A percentile compares a stretch with the other conserved stretches of the same genome.
These are phyloP conservation scores for Euphorbia celastroides DNA, from an alignment of 441 rosid genomes.

Conservation along the genomic window DNA sequence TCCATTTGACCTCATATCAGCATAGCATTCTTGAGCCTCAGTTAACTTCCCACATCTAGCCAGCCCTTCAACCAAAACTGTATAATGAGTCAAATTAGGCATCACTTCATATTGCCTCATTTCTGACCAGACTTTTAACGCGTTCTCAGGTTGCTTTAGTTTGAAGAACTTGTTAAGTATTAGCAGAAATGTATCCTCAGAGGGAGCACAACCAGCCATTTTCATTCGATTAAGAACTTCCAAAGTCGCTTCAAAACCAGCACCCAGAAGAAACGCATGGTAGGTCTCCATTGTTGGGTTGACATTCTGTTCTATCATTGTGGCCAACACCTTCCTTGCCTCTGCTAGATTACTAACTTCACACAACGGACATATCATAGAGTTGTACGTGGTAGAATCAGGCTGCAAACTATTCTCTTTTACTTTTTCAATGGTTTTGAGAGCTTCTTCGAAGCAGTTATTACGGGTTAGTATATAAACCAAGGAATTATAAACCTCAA, in stretches of 20 bases:
- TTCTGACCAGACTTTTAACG: slow-evolving; percentile 65
- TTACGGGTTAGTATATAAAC: slow-evolving; percentile 60
- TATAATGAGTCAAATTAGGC: slow-evolving; percentile 42
- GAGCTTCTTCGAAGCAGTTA: slow-evolving; percentile 62
- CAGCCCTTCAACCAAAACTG: slow-evolving; percentile 49
- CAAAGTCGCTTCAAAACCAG: slow-evolving; percentile 40
- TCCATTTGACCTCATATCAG: slow-evolving; percentile 64
- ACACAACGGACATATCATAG: slow-evolving; percentile 67
- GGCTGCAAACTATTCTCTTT: slow-evolving; percentile 50
- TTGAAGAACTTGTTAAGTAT: slow-evolving; percentile 51
- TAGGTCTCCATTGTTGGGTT: slow-evolving; percentile 56
- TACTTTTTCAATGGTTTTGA: slow-evolving; percentile 55
- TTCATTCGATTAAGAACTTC: slow-evolving; percentile 56
- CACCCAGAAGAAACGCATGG: slow-evolving; percentile 54
- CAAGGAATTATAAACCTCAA: slow-evolving; percentile 65
- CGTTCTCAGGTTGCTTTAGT: slow-evolving; percentile 53
- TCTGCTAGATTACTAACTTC: slow-evolving; percentile 42
- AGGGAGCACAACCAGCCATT: slow-evolving; percentile 50
- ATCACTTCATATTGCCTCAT: slow-evolving; percentile 51
- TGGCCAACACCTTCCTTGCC: slow-evolving; percentile 52
- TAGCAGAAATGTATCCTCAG: slow-evolving; percentile 51
- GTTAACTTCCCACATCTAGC: slow-evolving; percentile 43
- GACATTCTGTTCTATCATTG: slow-evolving; percentile 51
- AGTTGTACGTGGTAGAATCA: slow-evolving; percentile 57
- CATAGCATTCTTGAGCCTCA: slow-evolving; percentile 52